Evolutionary conservation across 495 filamentous ascomycete species (phyloP).

Genomic region (Glarea lozoyensis): DNA sequence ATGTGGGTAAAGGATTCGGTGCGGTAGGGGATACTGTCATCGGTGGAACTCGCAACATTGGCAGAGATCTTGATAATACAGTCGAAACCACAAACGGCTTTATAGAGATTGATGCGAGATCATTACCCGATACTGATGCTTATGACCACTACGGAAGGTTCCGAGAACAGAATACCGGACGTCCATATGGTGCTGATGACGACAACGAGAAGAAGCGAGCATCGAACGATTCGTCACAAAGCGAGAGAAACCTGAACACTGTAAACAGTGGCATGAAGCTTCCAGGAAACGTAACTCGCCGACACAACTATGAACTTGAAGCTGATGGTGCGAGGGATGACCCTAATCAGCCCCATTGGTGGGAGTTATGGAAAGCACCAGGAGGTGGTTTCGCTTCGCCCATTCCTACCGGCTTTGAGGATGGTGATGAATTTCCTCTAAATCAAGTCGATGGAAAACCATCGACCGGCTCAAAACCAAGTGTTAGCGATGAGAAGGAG

Average conservation of each 20-base stretch:
- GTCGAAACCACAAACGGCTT: slow-evolving; percentile 50
- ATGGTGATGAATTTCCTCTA: slow-evolving; percentile 21
- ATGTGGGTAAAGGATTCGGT: slow-evolving; percentile 42
- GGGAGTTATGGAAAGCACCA: slow-evolving; percentile 46
- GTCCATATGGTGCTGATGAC: slow-evolving; percentile 5
- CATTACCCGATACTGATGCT: slow-evolving; percentile 5
- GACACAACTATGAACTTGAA: no score
- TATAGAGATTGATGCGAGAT: slow-evolving; percentile 23
- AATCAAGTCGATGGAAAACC: slow-evolving; percentile 7
- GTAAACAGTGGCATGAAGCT: slow-evolving; percentile 1
- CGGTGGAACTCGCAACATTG: slow-evolving; percentile 40
- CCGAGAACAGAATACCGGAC: background rate
- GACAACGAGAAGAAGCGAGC: slow-evolving; percentile 8
- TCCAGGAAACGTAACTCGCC: slow-evolving; percentile 15
- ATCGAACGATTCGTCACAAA: slow-evolving; percentile 3
- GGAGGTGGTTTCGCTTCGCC: slow-evolving; percentile 43
- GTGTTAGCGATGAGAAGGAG: slow-evolving; percentile 32
- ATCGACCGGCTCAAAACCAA: slow-evolving; percentile 4
- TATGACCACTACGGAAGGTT: slow-evolving; percentile 18
- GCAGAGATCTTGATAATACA: slow-evolving; percentile 50
- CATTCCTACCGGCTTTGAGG: slow-evolving; percentile 37
- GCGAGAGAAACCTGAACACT: background rate
- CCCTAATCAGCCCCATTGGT: slow-evolving; percentile 26
- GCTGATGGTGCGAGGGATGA: slow-evolving; percentile 10
- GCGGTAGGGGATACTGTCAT: slow-evolving; percentile 38